Base-by-base conservation (phyloP, 1,139 yeast species). In the Nakaseomyces glabratus region DNA sequence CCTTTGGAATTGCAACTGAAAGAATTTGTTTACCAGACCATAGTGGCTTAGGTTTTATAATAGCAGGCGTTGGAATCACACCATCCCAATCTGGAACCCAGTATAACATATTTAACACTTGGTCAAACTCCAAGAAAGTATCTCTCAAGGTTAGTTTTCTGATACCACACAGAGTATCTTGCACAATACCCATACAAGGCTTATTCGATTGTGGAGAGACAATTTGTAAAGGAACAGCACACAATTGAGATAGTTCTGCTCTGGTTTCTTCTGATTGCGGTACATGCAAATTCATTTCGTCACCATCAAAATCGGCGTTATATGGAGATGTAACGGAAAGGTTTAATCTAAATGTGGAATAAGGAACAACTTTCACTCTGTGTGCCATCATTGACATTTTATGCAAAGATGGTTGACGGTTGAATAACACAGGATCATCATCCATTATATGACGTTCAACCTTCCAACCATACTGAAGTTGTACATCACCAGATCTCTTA, bases 351-450 rank as follows among this genome's bases (percentile, higher is more conserved):
- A 93, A 93, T 0, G 99, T 90, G 4, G 97, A 88, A 58, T 88
- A 93, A 10, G 99, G 99, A 95, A 93, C 88, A 35, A 90, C 98
- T 58, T 84, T 86, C 25, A 90, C 98, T 65, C 96, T 75, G 60
- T 93, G 99, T n/a, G 96, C 95, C 98, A 93, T 93, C 98, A 93
- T 93, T 42, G 97, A 86, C 97, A 93, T 90, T 63, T 93, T 93
- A 66, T 93, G 99, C 62, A 93, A 70, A 22, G 98, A 90, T 35
- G 99, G 98, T 66, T 93, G 99, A 71, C 99, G 95, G 60, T 90
- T 90, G 69, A 90, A 90, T 53, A 90, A 72, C 21, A 90, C 98
- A 2, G 98, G 97, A 58, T 90, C 99, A 52, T 88, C 75, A 60
- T 90, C 98, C 82, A 86, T 84, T 52, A 90, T 73, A 60, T 90